Percentiles rank a stretch among this genome's conserved stretches.
These are phyloP conservation scores for Neoascochyta sp. DNA, from an alignment of 2,329 filamentous ascomycete genomes.

Conservation along the genomic window DNA sequence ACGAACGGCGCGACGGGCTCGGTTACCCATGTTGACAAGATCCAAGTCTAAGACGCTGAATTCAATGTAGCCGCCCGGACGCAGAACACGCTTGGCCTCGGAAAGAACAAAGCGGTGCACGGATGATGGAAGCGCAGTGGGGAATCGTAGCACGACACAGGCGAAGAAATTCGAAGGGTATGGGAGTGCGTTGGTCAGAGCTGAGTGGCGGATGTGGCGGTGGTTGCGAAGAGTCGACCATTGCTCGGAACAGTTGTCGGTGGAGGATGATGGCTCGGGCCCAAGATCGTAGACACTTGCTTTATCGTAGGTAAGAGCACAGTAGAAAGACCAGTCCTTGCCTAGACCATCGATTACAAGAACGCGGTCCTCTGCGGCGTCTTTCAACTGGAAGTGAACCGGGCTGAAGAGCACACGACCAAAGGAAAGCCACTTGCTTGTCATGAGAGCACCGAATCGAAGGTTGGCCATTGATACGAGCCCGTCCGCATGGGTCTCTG, in stretches of 20 bases:
- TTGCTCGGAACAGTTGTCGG: conserved; percentile 21
- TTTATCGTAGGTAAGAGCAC: conserved; percentile 71
- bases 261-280: conserved; percentile 24
- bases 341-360: conserved; percentile 79
- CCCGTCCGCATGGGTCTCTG: conserved; percentile 38
- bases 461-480: conserved; percentile 64
- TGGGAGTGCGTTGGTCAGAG: conserved; percentile 64
- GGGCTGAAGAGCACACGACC: conserved; percentile 81
- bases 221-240: conserved; percentile 58
- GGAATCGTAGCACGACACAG: conserved; percentile 73
- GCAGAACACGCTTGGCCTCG: conserved; percentile 73
- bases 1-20: conserved; percentile 64
- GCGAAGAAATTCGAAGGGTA: conserved; percentile 74
- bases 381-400: conserved; percentile 65
- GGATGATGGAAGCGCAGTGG: conserved; percentile 62
- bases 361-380: conserved; percentile 59
- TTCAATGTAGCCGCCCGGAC: conserved; percentile 76
- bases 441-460: conserved; percentile 74
- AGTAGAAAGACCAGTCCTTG: conserved; percentile 89
- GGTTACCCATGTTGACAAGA: conserved; percentile 75
- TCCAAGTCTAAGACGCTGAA: conserved; percentile 74
- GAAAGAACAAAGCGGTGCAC: conserved; percentile 68
- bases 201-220: conserved; percentile 67
- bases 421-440: conserved; percentile 84
- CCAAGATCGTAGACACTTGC: conserved; percentile 72